Evolutionary conservation across 148 eudicot genomes (phyloP), one percentile per base, ranked within the genome.

Genomic region (Camellia lanceoleosa): DNA sequence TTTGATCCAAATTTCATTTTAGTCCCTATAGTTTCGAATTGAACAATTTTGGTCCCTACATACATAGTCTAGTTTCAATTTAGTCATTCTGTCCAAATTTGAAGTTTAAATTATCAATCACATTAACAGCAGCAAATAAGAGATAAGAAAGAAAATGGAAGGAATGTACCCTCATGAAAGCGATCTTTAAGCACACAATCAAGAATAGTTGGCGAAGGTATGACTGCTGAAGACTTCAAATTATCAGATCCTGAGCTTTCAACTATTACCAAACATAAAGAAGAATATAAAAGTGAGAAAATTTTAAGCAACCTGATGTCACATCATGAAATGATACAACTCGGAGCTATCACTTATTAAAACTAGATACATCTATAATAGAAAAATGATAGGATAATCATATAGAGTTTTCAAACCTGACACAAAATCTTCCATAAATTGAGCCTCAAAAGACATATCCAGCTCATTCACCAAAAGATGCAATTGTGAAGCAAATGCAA

Each of bases 201-300:
- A 84, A 95, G 92, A 83, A 92, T 97, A 55, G 98, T 91, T 14
- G 97, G 99, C 61, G 99, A 93, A 85, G 99, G 99, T 82, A 92
- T 84, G 44, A 91, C 86, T 11, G 91, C 90, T 55, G 97, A 86
- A 55, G 93, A 86, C 89, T 88, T 95, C 85, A 90, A 71, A 67
- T 81, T 89, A 74, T 93, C 95, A 74, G 99, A 82, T 84, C 89
- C 90, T 43, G 93, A 77, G 56, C 54, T 89, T 80, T 93, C 99
- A 81, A 85, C 91, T 92, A 89, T 73, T 44, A 87, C 41, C 73
- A 79, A 66, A 19, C 54, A 56, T 19, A 63, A 71, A 74, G 7
- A 74, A 5, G 44, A 54, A 68, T 23, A 23, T 16, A 12, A 54
- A 79, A 71, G 15, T 20, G 52, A 52, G 23, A 83, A 62, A 68